phyloP scores from a whole-genome alignment of 208 protist species.

The Crithidia brevicula region DNA sequence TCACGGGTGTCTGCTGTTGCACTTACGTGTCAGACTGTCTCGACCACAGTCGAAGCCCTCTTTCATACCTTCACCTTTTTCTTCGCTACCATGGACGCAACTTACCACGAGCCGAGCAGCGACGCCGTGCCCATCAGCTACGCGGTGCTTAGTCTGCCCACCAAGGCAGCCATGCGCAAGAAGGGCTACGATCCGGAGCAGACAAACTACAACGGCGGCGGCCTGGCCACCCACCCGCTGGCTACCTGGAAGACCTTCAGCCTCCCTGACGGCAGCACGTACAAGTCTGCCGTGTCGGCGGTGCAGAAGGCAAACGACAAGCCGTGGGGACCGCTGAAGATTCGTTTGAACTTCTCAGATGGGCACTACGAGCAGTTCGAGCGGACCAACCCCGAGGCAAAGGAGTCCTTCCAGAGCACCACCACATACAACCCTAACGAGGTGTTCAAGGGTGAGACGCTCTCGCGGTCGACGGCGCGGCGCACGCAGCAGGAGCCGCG shows the following conservation, averaged over 20 bases:
- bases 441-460: constrained; percentile 58
- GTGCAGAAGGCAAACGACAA: constrained; percentile 75
- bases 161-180: constrained; percentile 67
- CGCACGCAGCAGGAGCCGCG: constrained; percentile 48
- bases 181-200: constrained; percentile 74
- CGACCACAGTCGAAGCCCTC: too few species aligned
- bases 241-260: constrained; percentile 70
- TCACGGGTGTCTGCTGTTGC: too few species aligned
- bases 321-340: constrained; percentile 77
- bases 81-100: constrained; percentile 46
- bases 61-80: too few species aligned
- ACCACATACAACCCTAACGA: constrained; percentile 74
- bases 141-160: constrained; percentile 66
- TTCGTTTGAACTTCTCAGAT: constrained; percentile 78
- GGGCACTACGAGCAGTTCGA: constrained; percentile 72
- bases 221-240: constrained; percentile 69
- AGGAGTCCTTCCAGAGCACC: constrained; percentile 50
- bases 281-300: constrained; percentile 70
- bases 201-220: constrained; percentile 52
- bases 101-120: constrained; percentile 48
- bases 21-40: too few species aligned
- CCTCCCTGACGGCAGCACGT: constrained; percentile 55
- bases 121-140: constrained; percentile 73
- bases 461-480: constrained; percentile 35
- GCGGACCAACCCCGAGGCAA: constrained; percentile 54